Base-by-base conservation (phyloP, 192 early-diverging fungal genomes). In the Spizellomyces sp. region DNA sequence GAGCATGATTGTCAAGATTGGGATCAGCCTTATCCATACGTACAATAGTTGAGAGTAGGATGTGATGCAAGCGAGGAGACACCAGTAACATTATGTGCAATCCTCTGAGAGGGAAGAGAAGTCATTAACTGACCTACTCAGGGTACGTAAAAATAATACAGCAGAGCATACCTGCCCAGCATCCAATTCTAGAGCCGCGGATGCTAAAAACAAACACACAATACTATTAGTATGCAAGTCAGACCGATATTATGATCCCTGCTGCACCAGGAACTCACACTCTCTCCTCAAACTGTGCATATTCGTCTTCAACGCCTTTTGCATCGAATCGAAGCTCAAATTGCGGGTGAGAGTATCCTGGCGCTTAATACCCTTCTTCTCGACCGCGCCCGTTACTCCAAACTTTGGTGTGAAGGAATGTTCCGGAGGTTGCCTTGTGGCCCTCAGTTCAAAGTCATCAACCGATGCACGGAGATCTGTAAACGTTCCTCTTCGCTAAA, bases 241-340 rank as follows among this genome's bases (percentile, higher is more conserved):
- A 54, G n/a, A 52, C n/a, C 5, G 58, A 27, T 41, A 19, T 54
- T 66, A 17, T 22, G 64, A 52, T 8, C 17, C 21, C 4, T 42
- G 22, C 69, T 36, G 27, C 27, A 36, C 27, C 1, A 36, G 27
- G 27, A 47, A 48, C 44, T 81, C 15, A 80, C 80, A 4, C 74
- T 63, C 21, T 82, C 64, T 48, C 44, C 73, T 48, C 47, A 80
- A 58, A 56, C 72, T 72, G 46, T 65, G 77, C 74, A 79, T 78
- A 9, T 85, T 84, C 17, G 77, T 75, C 52, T 84, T 79, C 6
- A 88, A 66, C 9, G 85, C 80, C 48, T 81, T 82, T 67, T 90
- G 87, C 58, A 90, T 67, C 44, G 86, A 85, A 58, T 90, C 89
- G 61, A 83, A 81, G 66, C 86, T 88, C 9, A 86, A 71, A 43